phyloP scores from a whole-genome alignment of 805 yeast species.

The Starmerella geochares region DNA sequence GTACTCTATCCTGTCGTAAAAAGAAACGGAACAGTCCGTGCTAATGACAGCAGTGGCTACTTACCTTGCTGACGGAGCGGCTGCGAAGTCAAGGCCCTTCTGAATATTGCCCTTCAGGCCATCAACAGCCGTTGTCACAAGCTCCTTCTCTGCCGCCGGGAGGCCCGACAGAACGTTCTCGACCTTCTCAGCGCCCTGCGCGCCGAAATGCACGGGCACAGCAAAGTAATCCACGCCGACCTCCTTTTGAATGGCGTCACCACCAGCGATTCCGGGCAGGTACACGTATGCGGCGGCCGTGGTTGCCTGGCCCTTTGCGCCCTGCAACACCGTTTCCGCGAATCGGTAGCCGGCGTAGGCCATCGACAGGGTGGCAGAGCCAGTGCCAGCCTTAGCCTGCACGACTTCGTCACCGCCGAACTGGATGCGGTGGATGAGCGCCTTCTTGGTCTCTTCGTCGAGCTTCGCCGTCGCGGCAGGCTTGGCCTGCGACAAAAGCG shows the following conservation, averaged over 20 bases:
- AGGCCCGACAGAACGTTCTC: conserved; percentile 58
- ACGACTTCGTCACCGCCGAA: conserved; percentile 97
- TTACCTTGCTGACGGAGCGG: conserved; percentile 22
- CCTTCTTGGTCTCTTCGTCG: conserved; percentile 36
- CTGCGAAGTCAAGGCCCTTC: conserved; percentile 83
- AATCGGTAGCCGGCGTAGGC: conserved; percentile 86
- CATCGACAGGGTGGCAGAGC: conserved; percentile 93
- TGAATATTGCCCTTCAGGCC: conserved; percentile 82
- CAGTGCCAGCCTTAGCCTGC: conserved; percentile 86
- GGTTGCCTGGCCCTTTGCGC: conserved; percentile 34
- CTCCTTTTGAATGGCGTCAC: conserved; percentile 56
- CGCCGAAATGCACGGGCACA: conserved; percentile 61
- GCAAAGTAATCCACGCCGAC: conserved; percentile 73
- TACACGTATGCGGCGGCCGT: conserved; percentile 38
- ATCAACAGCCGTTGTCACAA: conserved; percentile 74
- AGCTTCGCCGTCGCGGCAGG: conserved; percentile 32
- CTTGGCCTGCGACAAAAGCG: conserved; percentile 47
- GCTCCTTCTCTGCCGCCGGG: conserved; percentile 69
- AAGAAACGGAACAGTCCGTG: neutral
- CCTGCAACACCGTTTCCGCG: conserved; percentile 47
- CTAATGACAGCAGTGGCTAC: conserved; percentile 9
- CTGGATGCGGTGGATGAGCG: conserved; percentile 78
- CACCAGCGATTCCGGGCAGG: conserved; percentile 33
- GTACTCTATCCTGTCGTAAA: conserved; percentile 6
- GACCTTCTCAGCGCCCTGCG: conserved; percentile 57